phyloP scores from a whole-genome alignment of 768 basidiomycete genomes.

The Sistotremastrum niveocremeum region DNA sequence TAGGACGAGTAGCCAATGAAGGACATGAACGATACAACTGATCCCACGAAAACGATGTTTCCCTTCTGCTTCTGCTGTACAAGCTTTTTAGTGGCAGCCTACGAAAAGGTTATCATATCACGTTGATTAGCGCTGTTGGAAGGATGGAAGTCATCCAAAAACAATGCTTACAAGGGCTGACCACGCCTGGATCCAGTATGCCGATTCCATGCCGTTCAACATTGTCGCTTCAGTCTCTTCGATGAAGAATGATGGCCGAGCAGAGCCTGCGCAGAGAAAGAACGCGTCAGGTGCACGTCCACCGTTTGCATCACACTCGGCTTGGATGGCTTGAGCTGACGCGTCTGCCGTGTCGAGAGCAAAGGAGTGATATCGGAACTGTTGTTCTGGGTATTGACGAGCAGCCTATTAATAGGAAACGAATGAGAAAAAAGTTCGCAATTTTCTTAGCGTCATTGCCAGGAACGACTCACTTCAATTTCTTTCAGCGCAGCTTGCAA shows the following conservation, averaged over 20 bases:
- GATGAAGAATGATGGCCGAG: slow-evolving; percentile 61
- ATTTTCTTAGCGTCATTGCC: background rate
- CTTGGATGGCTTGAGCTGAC: slow-evolving; percentile 48
- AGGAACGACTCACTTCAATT: slow-evolving; percentile 42
- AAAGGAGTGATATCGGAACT: slow-evolving; percentile 52
- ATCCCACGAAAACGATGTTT: slow-evolving; percentile 67
- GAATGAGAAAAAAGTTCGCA: background rate
- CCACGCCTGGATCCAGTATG: slow-evolving; percentile 44
- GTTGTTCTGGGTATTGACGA: slow-evolving; percentile 44
- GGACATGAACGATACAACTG: slow-evolving; percentile 59
- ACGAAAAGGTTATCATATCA: background rate
- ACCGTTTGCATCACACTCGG: slow-evolving; percentile 38
- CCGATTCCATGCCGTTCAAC: slow-evolving; percentile 38
- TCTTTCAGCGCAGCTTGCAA: slow-evolving; percentile 44
- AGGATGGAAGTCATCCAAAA: background rate
- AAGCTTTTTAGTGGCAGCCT: slow-evolving; percentile 62
- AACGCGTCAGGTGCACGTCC: slow-evolving; percentile 60
- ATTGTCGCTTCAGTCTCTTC: slow-evolving; percentile 53
- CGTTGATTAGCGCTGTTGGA: background rate
- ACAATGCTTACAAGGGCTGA: slow-evolving; percentile 32
- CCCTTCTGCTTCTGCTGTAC: slow-evolving; percentile 40
- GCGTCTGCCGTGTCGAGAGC: slow-evolving; percentile 39
- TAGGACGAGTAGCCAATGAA: slow-evolving; percentile 73
- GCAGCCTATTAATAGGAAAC: slow-evolving; percentile 23
- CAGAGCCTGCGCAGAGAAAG: slow-evolving; percentile 66